A percentile compares a stretch with the other conserved stretches of the same genome.
phyloP scores from a whole-genome alignment of 2,329 filamentous ascomycete genomes.

The Claviceps arundinis region DNA sequence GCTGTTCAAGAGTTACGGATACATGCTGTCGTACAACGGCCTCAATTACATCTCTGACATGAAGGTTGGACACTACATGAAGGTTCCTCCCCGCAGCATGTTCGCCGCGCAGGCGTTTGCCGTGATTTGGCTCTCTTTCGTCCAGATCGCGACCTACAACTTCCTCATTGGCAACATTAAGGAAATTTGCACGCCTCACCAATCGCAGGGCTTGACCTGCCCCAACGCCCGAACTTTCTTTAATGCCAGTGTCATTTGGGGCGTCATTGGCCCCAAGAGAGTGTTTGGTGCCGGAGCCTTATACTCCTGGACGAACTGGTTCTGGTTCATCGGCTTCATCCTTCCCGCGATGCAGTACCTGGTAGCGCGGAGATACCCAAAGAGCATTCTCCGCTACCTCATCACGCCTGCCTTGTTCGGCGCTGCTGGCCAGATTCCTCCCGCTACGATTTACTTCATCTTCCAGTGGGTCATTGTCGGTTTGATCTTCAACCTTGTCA shows the following conservation, averaged over 20 bases:
- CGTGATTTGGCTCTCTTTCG: slow-evolving; percentile 26
- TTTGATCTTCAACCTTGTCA: slow-evolving; percentile 39
- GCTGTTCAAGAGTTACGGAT: slow-evolving; percentile 35
- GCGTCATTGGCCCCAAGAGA: slow-evolving; percentile 34
- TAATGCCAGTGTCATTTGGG: slow-evolving; percentile 47
- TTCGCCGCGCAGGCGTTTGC: slow-evolving; percentile 31
- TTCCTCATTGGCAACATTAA: slow-evolving; percentile 33
- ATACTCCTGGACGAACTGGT: slow-evolving; percentile 38
- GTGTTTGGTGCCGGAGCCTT: slow-evolving; percentile 23
- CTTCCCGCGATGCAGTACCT: slow-evolving; percentile 36
- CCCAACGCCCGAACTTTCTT: slow-evolving; percentile 46
- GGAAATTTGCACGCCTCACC: slow-evolving; percentile 35
- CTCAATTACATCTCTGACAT: slow-evolving; percentile 34
- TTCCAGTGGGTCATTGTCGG: slow-evolving; percentile 42
- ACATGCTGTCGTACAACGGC: slow-evolving; percentile 33
- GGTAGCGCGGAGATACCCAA: slow-evolving; percentile 32
- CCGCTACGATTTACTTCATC: slow-evolving; percentile 42
- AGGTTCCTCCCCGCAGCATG: slow-evolving; percentile 36
- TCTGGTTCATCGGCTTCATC: slow-evolving; percentile 39
- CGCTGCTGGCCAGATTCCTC: slow-evolving; percentile 35
- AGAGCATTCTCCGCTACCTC: slow-evolving; percentile 32
- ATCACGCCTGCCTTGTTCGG: slow-evolving; percentile 41
- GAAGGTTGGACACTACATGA: slow-evolving; percentile 41
- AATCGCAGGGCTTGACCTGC: slow-evolving; percentile 40
- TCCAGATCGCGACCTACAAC: slow-evolving; percentile 25